Base-by-base conservation (phyloP, 768 basidiomycete species). In the Collybiopsis luxurians region DNA sequence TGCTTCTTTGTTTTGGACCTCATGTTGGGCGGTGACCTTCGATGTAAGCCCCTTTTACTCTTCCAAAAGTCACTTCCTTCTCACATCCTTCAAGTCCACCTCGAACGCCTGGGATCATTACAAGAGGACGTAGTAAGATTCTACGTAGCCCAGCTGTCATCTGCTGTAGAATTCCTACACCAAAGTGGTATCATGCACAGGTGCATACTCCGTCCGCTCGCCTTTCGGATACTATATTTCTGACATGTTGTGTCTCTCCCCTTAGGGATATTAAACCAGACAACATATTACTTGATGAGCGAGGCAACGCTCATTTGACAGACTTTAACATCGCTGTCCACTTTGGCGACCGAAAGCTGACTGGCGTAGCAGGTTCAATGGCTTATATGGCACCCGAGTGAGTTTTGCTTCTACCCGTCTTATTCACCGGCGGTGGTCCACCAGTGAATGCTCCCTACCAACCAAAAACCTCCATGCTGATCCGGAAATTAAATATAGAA, bases 321-420 rank as follows among this genome's bases (percentile, higher is more conserved):
- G 96, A 99, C 69, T 97, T 99, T 73, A 99, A 99, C 70, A 99
- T 99, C 57, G 96, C 96, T 15, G 94, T 98, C 6, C 96, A 99
- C 71, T 98, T 91, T 67, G 85, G 88, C 4, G 94, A 97, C 56
- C 82, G 91, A 55, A 83, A 89, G 57, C 73, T 94, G 31, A 95
- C 90, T 12, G 94, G 95, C 23, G 90, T 99, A 0, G 96, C 96
- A 23, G 96, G 96, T 9, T 96, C 93, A 51, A 96, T 98, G 95
- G 96, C 96, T 2, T 99, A 99, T 70, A 99, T 99, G 96, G 95
- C 89, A 40, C 89, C 88, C 2, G 87, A 90, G 84, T 87, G 66
- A 54, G 80, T 70, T 43, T 38, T 40, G 15, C 11, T 44, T 27
- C 11, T 30, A 17, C 50, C 21, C 31, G 23, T 49, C 36, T 11